These are phyloP conservation scores for Solanum gandarillasii DNA, from an alignment of 257 asterid genomes.

Conservation along the genomic window DNA sequence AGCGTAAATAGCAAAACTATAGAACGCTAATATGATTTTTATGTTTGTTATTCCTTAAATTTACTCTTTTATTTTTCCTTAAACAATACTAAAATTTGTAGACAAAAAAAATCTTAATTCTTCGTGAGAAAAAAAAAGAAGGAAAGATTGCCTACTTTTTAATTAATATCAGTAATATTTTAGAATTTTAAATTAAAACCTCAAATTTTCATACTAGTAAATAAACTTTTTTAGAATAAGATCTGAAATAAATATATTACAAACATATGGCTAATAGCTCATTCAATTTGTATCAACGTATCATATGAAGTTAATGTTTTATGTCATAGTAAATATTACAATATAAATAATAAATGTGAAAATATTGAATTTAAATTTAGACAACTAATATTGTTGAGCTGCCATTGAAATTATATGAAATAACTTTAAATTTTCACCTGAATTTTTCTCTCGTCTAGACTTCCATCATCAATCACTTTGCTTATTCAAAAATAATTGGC, in stretches of 20 bases:
- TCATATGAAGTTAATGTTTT: background rate
- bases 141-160: background rate
- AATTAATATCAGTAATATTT: background rate
- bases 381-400: rapidly evolving
- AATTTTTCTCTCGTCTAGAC: no score
- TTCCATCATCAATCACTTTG: no score
- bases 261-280: background rate
- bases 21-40: no score
- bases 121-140: background rate
- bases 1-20: no score
- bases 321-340: background rate
- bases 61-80: background rate
- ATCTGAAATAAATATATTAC: no score
- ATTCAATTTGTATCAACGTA: no score
- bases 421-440: no score
- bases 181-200: background rate
- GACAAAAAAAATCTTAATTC: background rate
- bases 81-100: background rate
- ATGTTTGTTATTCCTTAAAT: no score
- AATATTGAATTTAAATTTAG: background rate
- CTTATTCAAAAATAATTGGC: no score
- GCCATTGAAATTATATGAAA: rapidly evolving
- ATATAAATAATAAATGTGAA: no score
- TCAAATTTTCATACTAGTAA: no score
- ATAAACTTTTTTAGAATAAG: background rate